phyloP scores from a whole-genome alignment of 108 stramenopile genomes.

The Skeletonema potamos region DNA sequence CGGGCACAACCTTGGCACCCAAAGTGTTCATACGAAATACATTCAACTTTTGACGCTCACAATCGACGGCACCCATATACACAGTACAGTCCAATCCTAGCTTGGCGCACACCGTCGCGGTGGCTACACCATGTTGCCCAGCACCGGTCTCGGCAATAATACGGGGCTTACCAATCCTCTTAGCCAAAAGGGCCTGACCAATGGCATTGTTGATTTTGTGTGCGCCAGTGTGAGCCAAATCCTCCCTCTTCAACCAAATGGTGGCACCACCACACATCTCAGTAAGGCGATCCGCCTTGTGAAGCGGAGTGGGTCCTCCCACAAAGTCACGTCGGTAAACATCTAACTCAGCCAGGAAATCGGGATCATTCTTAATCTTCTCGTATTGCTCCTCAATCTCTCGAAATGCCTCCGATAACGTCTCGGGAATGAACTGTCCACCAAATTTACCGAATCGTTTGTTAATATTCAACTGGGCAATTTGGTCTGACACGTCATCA shows the following conservation, averaged over 20 bases:
- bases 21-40: constrained; percentile 98
- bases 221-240: constrained; percentile 96
- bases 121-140: constrained; percentile 97
- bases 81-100: constrained; percentile 94
- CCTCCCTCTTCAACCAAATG: constrained; percentile 97
- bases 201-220: constrained; percentile 99
- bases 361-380: constrained; percentile 83
- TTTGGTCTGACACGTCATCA: constrained; percentile 44
- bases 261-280: constrained; percentile 89
- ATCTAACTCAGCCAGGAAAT: constrained; percentile 91
- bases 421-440: constrained; percentile 98
- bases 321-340: constrained; percentile 90
- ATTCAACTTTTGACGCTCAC: constrained; percentile 94
- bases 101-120: constrained; percentile 96
- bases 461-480: constrained; percentile 33
- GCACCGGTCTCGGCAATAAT: constrained; percentile 98
- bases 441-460: constrained; percentile 94
- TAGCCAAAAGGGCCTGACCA: constrained; percentile 94
- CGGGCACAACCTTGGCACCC: constrained; percentile 94
- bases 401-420: constrained; percentile 93
- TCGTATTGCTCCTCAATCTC: constrained; percentile 92
- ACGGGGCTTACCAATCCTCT: constrained; percentile 93
- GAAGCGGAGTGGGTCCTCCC: constrained; percentile 94
- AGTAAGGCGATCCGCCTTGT: constrained; percentile 89
- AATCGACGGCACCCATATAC: constrained; percentile 98